Evolutionary conservation across 148 eudicot genomes (phyloP).

Genomic region (Rhododendron mucronatum): DNA sequence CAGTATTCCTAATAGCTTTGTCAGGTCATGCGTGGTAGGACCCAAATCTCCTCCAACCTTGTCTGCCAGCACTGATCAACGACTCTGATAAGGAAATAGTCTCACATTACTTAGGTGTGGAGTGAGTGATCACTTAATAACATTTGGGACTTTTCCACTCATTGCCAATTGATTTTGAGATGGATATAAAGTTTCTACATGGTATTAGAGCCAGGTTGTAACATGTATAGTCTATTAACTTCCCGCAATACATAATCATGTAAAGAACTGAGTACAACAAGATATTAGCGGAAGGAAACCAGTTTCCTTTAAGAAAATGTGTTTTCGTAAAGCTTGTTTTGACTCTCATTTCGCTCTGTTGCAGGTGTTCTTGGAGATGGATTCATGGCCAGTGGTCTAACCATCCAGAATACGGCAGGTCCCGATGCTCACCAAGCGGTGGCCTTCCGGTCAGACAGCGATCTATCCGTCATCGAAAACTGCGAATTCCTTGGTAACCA

Average conservation of each 20-base stretch:
- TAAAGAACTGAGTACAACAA: no score
- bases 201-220: no score
- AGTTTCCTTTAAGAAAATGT: no score
- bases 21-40: background rate
- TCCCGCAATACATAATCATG: no score
- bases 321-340: no score
- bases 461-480: constrained; percentile 59
- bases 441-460: constrained; percentile 85
- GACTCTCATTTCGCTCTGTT: background rate
- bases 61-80: background rate
- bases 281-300: no score
- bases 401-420: constrained; percentile 82
- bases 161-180: no score
- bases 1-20: background rate
- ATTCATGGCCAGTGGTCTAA: constrained; percentile 78
- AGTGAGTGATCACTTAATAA: no score
- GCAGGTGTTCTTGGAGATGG: constrained; percentile 76
- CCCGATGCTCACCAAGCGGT: constrained; percentile 80
- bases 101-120: no score
- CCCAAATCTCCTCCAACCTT: background rate
- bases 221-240: no score
- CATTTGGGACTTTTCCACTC: no score
- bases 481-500: constrained; percentile 88
- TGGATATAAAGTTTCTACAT: no score
- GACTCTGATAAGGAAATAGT: background rate